phyloP scores from a whole-genome alignment of 345 rosid genomes.

The Nephelium lappaceum region DNA sequence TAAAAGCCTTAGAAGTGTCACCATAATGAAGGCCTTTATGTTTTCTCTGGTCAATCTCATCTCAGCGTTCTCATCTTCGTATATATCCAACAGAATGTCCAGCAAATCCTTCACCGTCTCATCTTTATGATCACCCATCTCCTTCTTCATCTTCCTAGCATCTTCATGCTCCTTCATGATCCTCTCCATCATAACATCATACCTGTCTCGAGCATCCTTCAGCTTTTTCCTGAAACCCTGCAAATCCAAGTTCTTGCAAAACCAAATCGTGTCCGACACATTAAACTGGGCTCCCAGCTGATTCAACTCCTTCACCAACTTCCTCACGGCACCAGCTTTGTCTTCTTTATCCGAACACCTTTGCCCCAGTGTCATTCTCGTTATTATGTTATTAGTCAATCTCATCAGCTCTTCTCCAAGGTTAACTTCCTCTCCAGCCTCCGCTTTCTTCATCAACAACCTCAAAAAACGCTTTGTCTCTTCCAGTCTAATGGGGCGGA shows the following conservation, averaged over 20 bases:
- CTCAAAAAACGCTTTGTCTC: conserved; percentile 48
- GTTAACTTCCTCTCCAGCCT: conserved; percentile 39
- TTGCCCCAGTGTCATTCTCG: conserved; percentile 59
- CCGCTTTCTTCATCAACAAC: conserved; percentile 39
- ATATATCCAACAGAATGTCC: conserved; percentile 62
- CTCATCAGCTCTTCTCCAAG: conserved; percentile 56
- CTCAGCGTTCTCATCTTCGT: conserved; percentile 66
- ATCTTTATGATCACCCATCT: background rate
- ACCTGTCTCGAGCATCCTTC: conserved; percentile 55
- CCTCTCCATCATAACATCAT: conserved; percentile 67
- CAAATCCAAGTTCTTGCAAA: conserved; percentile 59
- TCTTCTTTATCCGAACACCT: conserved; percentile 44
- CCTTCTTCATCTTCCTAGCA: conserved; percentile 30
- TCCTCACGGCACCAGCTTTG: conserved; percentile 51
- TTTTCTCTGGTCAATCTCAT: conserved; percentile 65
- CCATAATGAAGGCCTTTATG: conserved; percentile 77
- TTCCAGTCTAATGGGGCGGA: conserved; percentile 44
- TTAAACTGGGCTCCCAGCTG: conserved; percentile 57
- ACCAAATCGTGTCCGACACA: conserved; percentile 70
- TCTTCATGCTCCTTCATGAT: conserved; percentile 61
- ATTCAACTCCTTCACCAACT: conserved; percentile 60
- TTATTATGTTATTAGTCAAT: conserved; percentile 58
- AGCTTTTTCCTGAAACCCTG: conserved; percentile 66
- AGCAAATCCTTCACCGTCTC: conserved; percentile 48
- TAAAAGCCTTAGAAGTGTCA: conserved; percentile 21